Evolutionary conservation across 139 green algal genomes (phyloP).

Genomic region (Chlorella vulgaris): DNA sequence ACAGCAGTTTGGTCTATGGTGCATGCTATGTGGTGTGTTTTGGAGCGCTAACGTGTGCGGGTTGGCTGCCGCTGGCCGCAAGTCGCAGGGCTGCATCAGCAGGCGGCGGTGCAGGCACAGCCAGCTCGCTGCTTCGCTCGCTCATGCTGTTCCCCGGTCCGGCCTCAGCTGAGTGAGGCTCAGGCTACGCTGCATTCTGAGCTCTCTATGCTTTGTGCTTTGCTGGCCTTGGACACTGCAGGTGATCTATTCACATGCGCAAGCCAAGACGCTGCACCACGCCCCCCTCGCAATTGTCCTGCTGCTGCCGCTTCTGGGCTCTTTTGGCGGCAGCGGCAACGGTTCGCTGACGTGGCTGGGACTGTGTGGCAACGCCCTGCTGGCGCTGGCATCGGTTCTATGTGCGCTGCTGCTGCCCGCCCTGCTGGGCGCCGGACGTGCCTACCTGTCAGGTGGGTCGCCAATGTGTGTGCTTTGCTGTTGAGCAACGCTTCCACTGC

Average conservation of each 20-base stretch:
- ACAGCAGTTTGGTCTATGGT: too few species aligned
- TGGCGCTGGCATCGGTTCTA: slow-evolving; percentile 12
- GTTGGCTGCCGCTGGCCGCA: too few species aligned
- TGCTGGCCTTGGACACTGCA: background rate
- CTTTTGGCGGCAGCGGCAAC: background rate
- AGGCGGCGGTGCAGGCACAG: too few species aligned
- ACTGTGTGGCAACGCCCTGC: background rate
- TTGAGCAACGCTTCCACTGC: too few species aligned
- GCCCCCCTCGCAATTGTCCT: slow-evolving; percentile 37
- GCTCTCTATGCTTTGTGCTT: background rate
- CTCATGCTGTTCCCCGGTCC: too few species aligned
- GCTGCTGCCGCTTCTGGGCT: slow-evolving; percentile 11
- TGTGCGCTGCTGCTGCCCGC: slow-evolving; percentile 30
- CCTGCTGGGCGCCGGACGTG: slow-evolving; percentile 24
- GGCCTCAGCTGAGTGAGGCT: background rate
- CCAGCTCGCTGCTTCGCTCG: too few species aligned
- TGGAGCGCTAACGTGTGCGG: too few species aligned
- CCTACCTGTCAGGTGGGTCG: slow-evolving; percentile 26
- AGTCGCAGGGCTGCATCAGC: too few species aligned
- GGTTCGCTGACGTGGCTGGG: background rate
- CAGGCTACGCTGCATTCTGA: background rate
- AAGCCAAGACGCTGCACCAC: slow-evolving; percentile 40
- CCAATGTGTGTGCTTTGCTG: too few species aligned
- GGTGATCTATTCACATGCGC: slow-evolving; percentile 47
- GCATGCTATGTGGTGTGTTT: too few species aligned